These are phyloP conservation scores for Poa pratensis DNA, from an alignment of 176 grass and related monocot genomes.

Conservation along the genomic window DNA sequence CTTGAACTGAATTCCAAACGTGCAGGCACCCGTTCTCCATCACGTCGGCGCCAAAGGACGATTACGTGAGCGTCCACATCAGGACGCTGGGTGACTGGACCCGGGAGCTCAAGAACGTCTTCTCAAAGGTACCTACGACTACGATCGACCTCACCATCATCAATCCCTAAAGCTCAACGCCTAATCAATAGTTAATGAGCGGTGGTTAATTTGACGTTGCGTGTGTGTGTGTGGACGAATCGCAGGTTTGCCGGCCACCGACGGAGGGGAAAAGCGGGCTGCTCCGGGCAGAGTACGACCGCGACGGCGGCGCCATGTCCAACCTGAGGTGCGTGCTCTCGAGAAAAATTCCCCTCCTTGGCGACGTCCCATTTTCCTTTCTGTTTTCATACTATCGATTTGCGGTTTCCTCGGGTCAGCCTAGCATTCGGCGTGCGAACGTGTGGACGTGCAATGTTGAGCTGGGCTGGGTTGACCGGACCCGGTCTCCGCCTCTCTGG, in stretches of 20 bases:
- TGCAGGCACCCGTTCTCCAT: conserved; percentile 97
- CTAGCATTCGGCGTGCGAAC: background rate
- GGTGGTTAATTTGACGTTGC: background rate
- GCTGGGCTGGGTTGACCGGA: background rate
- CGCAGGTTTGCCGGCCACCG: conserved; percentile 83
- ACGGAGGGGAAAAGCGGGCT: conserved; percentile 84
- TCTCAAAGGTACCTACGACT: conserved; percentile 56
- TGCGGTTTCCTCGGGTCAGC: too few relatives aligned
- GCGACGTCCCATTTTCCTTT: too few relatives aligned
- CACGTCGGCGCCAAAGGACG: conserved; percentile 86
- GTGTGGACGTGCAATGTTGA: conserved; percentile 6
- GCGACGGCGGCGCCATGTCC: conserved; percentile 43
- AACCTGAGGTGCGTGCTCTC: conserved; percentile 25
- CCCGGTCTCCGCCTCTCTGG: too few relatives aligned
- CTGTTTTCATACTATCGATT: too few relatives aligned
- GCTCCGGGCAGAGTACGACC: conserved; percentile 80
- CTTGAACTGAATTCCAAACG: too few relatives aligned
- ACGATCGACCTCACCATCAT: background rate
- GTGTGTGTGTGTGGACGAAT: background rate
- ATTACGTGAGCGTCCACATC: conserved; percentile 94
- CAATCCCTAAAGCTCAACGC: background rate
- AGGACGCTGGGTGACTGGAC: conserved; percentile 94
- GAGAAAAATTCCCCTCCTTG: too few relatives aligned
- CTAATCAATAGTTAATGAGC: background rate
- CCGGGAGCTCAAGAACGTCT: conserved; percentile 83